Base-by-base conservation (phyloP, 176 grass and related monocot species). In the Juncus inflexus region DNA sequence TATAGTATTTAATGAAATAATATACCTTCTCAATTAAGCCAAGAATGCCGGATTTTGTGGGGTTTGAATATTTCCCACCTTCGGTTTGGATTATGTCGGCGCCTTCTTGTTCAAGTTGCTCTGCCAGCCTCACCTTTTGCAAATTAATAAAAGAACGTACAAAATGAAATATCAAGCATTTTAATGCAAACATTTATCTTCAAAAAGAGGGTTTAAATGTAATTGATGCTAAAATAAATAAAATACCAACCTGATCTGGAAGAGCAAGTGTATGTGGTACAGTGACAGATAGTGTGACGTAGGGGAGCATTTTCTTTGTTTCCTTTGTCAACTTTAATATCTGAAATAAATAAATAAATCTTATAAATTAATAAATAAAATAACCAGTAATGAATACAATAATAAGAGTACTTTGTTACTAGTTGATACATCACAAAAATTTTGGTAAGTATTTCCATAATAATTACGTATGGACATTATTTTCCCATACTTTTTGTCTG, bases 1-100 rank as follows among this genome's bases (percentile, higher is more conserved):
- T 16, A 50, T 28, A 19, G 3, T 10, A 2, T 35, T 71, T 41
- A 12, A 1, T 9, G 58, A 43, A 5, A 73, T 49, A 36, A 60
- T 58, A 60, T 80, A 86, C 94, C 80, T 97, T 97, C 79, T 89
- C 94, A 41, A 97, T 97, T 69, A 97, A 62, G 37, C 94, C 94
- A 65, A 84, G 88, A 10, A 92, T 74, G 8, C 94, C 94, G 6
- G 88, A 69, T 49, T 84, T 97, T 73, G 85, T 82, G 1, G 88
- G 94, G 39, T 60, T 89, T 19, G 88, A 86, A 62, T 72, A 89
- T 73, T 92, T 97, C 8, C 94, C 94, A 0, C 94, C 94, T 79
- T 97, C 94, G 9, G 88, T 92, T 72, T 97, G 85, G 12, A 99
- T 92, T 57, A 99, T 86, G 70, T 99, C 88, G 6, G 74, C 88